Conservation (phyloP, 257 asterid species). For the Gentiana macrophylla region DNA sequence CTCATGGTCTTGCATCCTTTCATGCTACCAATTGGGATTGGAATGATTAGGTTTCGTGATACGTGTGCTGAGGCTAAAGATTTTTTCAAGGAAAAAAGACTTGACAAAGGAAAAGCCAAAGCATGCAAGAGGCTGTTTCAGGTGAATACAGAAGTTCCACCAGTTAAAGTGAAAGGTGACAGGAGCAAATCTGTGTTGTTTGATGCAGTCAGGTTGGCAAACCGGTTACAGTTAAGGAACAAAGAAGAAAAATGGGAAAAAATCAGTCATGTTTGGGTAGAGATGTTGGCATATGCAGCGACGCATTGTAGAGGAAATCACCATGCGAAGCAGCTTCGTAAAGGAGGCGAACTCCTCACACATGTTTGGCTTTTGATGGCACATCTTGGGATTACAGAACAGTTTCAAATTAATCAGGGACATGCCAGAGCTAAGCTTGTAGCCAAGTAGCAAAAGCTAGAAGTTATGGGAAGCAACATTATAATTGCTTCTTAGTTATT, state of each 20-base stretch:
- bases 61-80: constrained; percentile 40
- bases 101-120: neutral
- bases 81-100: constrained; percentile 22
- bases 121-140: constrained; percentile 24
- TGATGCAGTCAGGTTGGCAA: constrained; percentile 41
- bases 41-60: constrained; percentile 39
- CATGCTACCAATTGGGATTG: constrained; percentile 47
- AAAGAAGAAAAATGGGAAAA: constrained; percentile 16
- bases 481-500: no score
- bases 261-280: constrained; percentile 38
- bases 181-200: constrained; percentile 51
- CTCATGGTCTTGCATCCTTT: constrained; percentile 37
- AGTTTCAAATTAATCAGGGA: constrained; percentile 38
- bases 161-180: constrained; percentile 45
- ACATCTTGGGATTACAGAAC: constrained; percentile 47
- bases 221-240: neutral
- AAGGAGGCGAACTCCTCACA: constrained; percentile 55
- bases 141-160: constrained; percentile 33
- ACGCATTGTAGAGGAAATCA: constrained; percentile 34
- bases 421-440: constrained; percentile 45
- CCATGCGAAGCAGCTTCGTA: constrained; percentile 48
- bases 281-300: constrained; percentile 40
- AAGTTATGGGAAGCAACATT: no score
- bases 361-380: constrained; percentile 64
- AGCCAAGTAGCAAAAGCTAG: constrained; percentile 13